Percentiles rank a stretch among this genome's conserved stretches.
phyloP scores from a whole-genome alignment of 2,329 filamentous ascomycete species.

The Neonectria faginata region DNA sequence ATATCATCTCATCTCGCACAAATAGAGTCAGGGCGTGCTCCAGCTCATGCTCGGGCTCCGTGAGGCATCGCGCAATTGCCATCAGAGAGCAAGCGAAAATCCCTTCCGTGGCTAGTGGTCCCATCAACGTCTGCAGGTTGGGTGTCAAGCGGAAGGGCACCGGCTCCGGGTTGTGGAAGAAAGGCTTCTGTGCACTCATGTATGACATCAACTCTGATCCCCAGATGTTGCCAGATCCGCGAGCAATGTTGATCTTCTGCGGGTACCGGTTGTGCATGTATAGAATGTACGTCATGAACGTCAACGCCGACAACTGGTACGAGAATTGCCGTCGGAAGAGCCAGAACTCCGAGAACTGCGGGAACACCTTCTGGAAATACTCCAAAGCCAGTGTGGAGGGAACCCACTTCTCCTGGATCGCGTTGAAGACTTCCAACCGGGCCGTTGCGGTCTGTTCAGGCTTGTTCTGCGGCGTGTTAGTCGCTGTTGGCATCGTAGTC shows the following conservation, averaged over 20 bases:
- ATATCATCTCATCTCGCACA: slow-evolving; percentile 97
- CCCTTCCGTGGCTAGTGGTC: slow-evolving; percentile 93
- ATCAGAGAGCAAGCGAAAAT: slow-evolving; percentile 96
- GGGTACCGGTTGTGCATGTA: slow-evolving; percentile 97
- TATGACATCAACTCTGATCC: slow-evolving; percentile 92
- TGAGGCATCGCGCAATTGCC: slow-evolving; percentile 94
- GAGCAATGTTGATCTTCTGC: slow-evolving; percentile 92
- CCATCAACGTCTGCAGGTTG: slow-evolving; percentile 96
- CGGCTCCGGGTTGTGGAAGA: slow-evolving; percentile 94
- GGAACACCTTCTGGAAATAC: slow-evolving; percentile 90
- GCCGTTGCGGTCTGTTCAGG: slow-evolving; percentile 78
- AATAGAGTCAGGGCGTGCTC: slow-evolving; percentile 95
- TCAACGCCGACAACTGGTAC: slow-evolving; percentile 93
- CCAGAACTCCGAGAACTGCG: slow-evolving; percentile 95
- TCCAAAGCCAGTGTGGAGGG: slow-evolving; percentile 84
- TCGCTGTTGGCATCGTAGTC: not conserved
- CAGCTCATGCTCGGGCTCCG: slow-evolving; percentile 89
- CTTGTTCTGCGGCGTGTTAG: slow-evolving; percentile 64
- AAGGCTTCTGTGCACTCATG: slow-evolving; percentile 85
- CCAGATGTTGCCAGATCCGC: slow-evolving; percentile 93
- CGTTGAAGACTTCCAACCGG: slow-evolving; percentile 90
- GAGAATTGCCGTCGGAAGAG: slow-evolving; percentile 97
- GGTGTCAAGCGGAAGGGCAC: slow-evolving; percentile 98
- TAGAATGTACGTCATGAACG: slow-evolving; percentile 99
- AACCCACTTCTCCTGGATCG: slow-evolving; percentile 95